These are phyloP conservation scores for Stephania japonica DNA, from an alignment of 164 flowering plant species.

Conservation along the genomic window DNA sequence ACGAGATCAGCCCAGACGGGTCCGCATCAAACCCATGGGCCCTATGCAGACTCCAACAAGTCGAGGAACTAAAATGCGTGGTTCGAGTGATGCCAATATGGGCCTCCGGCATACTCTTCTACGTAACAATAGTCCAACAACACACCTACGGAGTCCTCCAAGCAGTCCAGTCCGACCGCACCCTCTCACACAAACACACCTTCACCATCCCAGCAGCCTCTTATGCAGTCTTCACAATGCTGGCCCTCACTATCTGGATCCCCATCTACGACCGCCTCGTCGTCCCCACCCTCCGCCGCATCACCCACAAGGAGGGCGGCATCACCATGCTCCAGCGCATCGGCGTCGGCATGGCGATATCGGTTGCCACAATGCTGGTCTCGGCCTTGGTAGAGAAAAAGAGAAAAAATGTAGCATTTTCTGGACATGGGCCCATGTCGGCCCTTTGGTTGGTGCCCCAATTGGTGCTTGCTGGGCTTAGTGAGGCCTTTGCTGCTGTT, in stretches of 20 bases:
- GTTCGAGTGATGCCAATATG: slow-evolving; percentile 69
- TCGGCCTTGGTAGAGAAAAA: slow-evolving; percentile 39
- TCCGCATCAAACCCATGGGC: slow-evolving; percentile 65
- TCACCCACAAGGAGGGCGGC: slow-evolving; percentile 41
- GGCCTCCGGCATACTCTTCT: slow-evolving; percentile 39
- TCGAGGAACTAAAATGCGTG: slow-evolving; percentile 77
- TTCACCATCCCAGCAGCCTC: slow-evolving; percentile 55
- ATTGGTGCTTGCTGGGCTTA: slow-evolving; percentile 35
- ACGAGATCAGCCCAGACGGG: slow-evolving; percentile 49
- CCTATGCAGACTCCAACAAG: slow-evolving; percentile 64
- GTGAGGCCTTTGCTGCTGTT: slow-evolving; percentile 43
- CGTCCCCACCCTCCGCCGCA: slow-evolving; percentile 31
- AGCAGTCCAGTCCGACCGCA: slow-evolving; percentile 52
- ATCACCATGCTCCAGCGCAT: slow-evolving; percentile 53
- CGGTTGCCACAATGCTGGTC: slow-evolving; percentile 32
- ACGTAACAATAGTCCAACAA: slow-evolving; percentile 29
- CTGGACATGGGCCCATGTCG: slow-evolving; percentile 40
- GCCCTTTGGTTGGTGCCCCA: slow-evolving; percentile 54
- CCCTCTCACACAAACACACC: slow-evolving; percentile 15
- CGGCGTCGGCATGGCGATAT: slow-evolving; percentile 41
- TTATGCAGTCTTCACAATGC: slow-evolving; percentile 40
- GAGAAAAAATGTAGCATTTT: slow-evolving; percentile 29
- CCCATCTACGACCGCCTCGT: slow-evolving; percentile 53
- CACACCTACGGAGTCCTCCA: slow-evolving; percentile 39
- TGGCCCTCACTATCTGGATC: slow-evolving; percentile 50